Conservation (phyloP, 2,329 filamentous ascomycete genomes). For the Massarina eburnea region DNA sequence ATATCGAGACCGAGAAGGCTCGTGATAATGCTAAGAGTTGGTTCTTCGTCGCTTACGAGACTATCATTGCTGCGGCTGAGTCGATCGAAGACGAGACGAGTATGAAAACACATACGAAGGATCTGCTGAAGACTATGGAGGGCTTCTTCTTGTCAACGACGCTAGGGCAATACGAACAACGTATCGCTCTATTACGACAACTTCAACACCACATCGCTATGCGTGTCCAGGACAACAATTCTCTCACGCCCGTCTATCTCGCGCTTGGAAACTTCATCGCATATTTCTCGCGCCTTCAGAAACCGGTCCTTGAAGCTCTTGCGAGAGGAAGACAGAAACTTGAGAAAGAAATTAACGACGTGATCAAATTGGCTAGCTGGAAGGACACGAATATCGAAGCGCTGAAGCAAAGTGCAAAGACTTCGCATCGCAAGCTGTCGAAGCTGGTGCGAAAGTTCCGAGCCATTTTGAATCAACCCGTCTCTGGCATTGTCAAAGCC, state of each 20-base stretch:
- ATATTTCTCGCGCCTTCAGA: conserved; percentile 73
- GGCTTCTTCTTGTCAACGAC: conserved; percentile 78
- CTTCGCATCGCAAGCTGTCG: conserved; percentile 90
- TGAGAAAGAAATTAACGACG: conserved; percentile 91
- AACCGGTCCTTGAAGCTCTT: conserved; percentile 65
- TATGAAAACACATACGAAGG: conserved; percentile 64
- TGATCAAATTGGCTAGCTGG: conserved; percentile 94
- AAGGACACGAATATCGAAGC: conserved; percentile 95
- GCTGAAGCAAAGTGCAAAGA: conserved; percentile 82
- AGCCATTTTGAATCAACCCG: conserved; percentile 72
- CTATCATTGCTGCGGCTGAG: conserved; percentile 74
- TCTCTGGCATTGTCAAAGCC: conserved; percentile 58
- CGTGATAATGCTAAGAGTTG: conserved; percentile 79
- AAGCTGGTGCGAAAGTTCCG: conserved; percentile 90
- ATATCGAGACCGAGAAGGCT: conserved; percentile 77
- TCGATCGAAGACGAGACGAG: conserved; percentile 61
- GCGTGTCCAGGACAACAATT: conserved; percentile 56
- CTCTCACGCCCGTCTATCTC: conserved; percentile 58
- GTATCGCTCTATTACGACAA: conserved; percentile 68
- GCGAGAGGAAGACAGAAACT: conserved; percentile 68
- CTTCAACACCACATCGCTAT: conserved; percentile 66
- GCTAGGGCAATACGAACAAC: conserved; percentile 75
- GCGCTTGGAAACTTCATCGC: conserved; percentile 75
- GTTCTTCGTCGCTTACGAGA: conserved; percentile 97
- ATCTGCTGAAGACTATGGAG: conserved; percentile 74